Base-by-base conservation (phyloP, 140 eudicot genomes). In the Anethum foeniculum region DNA sequence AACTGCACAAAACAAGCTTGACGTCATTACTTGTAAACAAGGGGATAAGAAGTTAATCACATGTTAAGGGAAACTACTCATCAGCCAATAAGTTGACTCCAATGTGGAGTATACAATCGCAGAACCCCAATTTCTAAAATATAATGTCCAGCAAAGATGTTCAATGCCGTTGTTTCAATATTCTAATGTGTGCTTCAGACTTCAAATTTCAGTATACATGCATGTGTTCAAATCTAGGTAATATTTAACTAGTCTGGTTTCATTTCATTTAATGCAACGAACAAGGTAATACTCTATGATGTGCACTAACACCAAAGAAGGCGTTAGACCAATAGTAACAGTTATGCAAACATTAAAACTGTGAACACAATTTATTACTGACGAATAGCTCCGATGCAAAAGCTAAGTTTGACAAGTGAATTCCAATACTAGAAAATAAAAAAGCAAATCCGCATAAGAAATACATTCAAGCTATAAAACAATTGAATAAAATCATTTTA, bases 1-100 rank as follows among this genome's bases (percentile, higher is more conserved):
- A 75, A 92, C 97, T 92, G 96, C 77, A 90, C n/a, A 76, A 52
- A 47, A 51, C 54, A 77, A 25, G 30, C 27, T 28, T 18, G 10
- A 72, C 73, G 30, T 30, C 21, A 65, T 19, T 39, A 56, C 34
- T 21, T 3, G 1, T 27, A 23, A 58, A 71, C 41, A 7, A 51
- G 28, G 84, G 76, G 6, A 25, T 38, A 32, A 9, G 16, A 30
- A 67, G 21, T 67, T 30, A 14, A 4, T 68, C 27, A 36, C 48
- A 71, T 19, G 14, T 52, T 43, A 75, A 47, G 34, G 15, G 39
- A 48, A 75, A 75, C 58, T 44, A 12, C 12, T 6, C 19, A 75
- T 13, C 38, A 43, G 78, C 46, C 77, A n/a, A 43, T n/a, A 9
- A 60, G 34, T n/a, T 32, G 12, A 44, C 51, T 23, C 27, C 38